Percentiles rank a stretch among this genome's conserved stretches.
Evolutionary conservation across 2,329 filamentous ascomycete species (phyloP).

Genomic region (Stachybotrys elegans): DNA sequence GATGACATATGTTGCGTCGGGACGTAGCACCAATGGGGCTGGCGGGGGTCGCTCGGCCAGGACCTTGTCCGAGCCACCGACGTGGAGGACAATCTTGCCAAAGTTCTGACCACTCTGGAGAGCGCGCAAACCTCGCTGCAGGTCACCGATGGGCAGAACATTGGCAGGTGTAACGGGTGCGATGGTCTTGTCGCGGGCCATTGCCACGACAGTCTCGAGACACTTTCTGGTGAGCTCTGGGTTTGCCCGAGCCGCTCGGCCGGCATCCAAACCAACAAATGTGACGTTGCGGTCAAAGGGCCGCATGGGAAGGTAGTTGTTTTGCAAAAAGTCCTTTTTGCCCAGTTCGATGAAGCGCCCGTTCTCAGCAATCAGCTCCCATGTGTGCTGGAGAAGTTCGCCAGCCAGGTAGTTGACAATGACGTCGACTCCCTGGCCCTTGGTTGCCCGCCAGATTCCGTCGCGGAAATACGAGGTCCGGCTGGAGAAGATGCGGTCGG

Average conservation of each 20-base stretch:
- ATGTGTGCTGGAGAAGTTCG: slow-evolving; percentile 8
- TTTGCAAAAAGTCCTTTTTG: slow-evolving; percentile 20
- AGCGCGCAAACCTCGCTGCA: slow-evolving; percentile 6
- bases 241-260: neutral
- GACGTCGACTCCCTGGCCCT: slow-evolving; percentile 11
- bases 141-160: slow-evolving; percentile 5
- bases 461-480: slow-evolving; percentile 13
- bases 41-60: slow-evolving; percentile 2
- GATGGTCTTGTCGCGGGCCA: slow-evolving; percentile 4
- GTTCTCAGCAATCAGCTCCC: slow-evolving; percentile 19
- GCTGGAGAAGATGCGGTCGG: slow-evolving; percentile 17
- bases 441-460: slow-evolving; percentile 11
- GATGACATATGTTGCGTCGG: slow-evolving; percentile 5
- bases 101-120: slow-evolving; percentile 8
- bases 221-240: slow-evolving; percentile 3
- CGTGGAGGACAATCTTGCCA: slow-evolving; percentile 8
- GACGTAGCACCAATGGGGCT: neutral
- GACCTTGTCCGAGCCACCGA: slow-evolving; percentile 1
- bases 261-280: slow-evolving; percentile 12
- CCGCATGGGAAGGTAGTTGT: slow-evolving; percentile 8
- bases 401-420: slow-evolving; percentile 11
- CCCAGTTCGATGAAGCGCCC: slow-evolving; percentile 32
- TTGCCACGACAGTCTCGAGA: slow-evolving; percentile 1
- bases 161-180: slow-evolving; percentile 8
- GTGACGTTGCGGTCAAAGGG: slow-evolving; percentile 10